phyloP scores from a whole-genome alignment of 1,284 basidiomycete genomes.

The Irpex rosettiformis region DNA sequence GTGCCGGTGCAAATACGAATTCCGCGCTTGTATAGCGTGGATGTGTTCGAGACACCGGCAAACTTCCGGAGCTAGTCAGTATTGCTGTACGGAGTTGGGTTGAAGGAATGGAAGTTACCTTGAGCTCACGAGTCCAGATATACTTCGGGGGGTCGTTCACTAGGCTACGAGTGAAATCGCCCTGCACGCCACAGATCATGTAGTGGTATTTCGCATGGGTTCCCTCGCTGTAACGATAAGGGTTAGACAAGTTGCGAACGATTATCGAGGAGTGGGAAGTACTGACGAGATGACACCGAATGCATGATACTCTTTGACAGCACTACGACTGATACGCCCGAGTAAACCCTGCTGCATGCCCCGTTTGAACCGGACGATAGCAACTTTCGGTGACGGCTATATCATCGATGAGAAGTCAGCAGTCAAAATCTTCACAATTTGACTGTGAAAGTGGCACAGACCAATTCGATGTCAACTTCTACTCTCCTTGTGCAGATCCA shows the following conservation, averaged over 20 bases:
- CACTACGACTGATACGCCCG: conserved; percentile 50
- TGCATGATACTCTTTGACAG: conserved; percentile 61
- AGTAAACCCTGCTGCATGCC: conserved; percentile 65
- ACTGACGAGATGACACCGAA: conserved; percentile 57
- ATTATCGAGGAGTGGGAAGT: not conserved
- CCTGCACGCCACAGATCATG: conserved; percentile 75
- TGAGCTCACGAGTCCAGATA: conserved; percentile 71
- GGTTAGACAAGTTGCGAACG: conserved; percentile 14
- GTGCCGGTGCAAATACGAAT: conserved; percentile 78
- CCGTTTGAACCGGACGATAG: conserved; percentile 54
- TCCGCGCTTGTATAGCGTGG: conserved; percentile 68
- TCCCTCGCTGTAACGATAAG: conserved; percentile 47
- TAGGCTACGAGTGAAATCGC: conserved; percentile 69
- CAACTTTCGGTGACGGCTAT: conserved; percentile 58
- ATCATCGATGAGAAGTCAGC: not conserved
- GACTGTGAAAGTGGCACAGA: conserved; percentile 32
- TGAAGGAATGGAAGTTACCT: conserved; percentile 37
- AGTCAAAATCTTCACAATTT: not conserved
- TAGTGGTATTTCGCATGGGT: conserved; percentile 70
- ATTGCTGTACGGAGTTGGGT: not conserved
- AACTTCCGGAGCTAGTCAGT: conserved; percentile 39
- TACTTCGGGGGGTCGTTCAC: conserved; percentile 64
- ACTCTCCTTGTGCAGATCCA: conserved; percentile 77
- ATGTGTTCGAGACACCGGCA: conserved; percentile 78
- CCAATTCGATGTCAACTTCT: conserved; percentile 70